Conservation (phyloP, 441 rosid genomes). For the Manihot esculenta region DNA sequence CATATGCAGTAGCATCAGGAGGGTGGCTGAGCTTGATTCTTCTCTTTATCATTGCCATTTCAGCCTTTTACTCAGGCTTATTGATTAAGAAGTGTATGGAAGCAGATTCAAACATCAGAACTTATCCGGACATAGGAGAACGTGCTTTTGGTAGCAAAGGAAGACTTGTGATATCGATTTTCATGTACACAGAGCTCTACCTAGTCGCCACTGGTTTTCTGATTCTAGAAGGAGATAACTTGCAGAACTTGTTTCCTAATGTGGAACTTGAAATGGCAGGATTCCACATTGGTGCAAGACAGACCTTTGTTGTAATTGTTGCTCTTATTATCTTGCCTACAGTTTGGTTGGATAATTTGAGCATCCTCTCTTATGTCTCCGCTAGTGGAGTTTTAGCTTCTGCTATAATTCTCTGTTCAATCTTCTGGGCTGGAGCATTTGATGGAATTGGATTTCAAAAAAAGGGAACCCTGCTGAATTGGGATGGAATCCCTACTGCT, state of each 20-base stretch:
- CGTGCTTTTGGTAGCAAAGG: slow-evolving; percentile 80
- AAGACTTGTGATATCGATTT: slow-evolving; percentile 48
- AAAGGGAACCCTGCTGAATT: slow-evolving; percentile 42
- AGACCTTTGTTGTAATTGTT: slow-evolving; percentile 59
- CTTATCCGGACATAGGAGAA: slow-evolving; percentile 86
- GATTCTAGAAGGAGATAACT: slow-evolving; percentile 87
- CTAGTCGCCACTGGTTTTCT: slow-evolving; percentile 77
- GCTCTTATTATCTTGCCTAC: slow-evolving; percentile 76
- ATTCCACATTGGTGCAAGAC: slow-evolving; percentile 43
- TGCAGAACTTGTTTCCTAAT: slow-evolving; percentile 53
- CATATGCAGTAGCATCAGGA: slow-evolving; percentile 82
- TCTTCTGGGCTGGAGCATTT: slow-evolving; percentile 62
- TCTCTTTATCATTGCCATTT: slow-evolving; percentile 52
- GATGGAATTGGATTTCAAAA: slow-evolving; percentile 73
- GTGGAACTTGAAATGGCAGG: slow-evolving; percentile 47
- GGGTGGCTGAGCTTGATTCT: slow-evolving; percentile 82
- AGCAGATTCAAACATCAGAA: slow-evolving; percentile 51
- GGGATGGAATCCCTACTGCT: slow-evolving; percentile 65
- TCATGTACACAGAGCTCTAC: slow-evolving; percentile 77
- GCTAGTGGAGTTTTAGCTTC: slow-evolving; percentile 92
- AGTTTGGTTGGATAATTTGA: slow-evolving; percentile 72
- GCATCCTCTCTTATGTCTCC: slow-evolving; percentile 77
- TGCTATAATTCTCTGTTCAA: slow-evolving; percentile 57
- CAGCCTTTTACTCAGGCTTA: slow-evolving; percentile 67
- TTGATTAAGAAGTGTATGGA: slow-evolving; percentile 82